Evolutionary conservation across 2,329 filamentous ascomycete species (phyloP).

Genomic region (Verticillium tricorpus): DNA sequence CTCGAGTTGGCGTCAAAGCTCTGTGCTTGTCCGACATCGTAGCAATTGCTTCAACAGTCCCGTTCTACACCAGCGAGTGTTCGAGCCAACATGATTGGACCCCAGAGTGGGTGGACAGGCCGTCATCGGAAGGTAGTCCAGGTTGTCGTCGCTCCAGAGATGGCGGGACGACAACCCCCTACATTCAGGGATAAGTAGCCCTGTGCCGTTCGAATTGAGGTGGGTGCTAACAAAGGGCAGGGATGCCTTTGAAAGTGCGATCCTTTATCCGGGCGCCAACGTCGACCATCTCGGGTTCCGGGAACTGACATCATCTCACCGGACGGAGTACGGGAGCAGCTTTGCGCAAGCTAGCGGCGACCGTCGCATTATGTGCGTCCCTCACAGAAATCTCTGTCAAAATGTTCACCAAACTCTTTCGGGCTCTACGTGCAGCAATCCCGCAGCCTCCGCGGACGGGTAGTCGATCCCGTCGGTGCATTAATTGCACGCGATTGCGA

Average conservation of each 20-base stretch:
- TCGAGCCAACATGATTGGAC: constrained; percentile 5
- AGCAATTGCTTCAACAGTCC: background rate
- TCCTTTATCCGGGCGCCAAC: no score
- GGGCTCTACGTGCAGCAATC: no score
- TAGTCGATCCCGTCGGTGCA: no score
- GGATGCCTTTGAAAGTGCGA: background rate
- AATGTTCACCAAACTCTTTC: no score
- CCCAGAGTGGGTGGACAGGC: constrained; percentile 26
- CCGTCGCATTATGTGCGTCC: no score
- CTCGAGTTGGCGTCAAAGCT: constrained; percentile 90
- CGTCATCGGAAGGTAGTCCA: constrained; percentile 33
- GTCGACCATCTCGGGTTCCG: no score
- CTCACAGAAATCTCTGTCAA: no score
- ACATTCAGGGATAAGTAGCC: constrained; percentile 45
- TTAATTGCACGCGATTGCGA: no score
- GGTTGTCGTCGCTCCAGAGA: constrained; percentile 47
- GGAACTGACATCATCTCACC: no score
- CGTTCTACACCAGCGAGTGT: background rate
- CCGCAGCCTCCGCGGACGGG: no score
- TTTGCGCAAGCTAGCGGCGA: no score
- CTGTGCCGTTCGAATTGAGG: constrained; percentile 5
- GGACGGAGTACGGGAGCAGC: no score
- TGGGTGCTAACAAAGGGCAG: constrained; percentile 17
- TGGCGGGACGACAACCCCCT: constrained; percentile 45
- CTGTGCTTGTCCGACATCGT: constrained; percentile 72